Percentiles rank a stretch among this genome's conserved stretches.
Conservation (phyloP, 768 basidiomycete species). For the Tylopilus rubrobrunneus region DNA sequence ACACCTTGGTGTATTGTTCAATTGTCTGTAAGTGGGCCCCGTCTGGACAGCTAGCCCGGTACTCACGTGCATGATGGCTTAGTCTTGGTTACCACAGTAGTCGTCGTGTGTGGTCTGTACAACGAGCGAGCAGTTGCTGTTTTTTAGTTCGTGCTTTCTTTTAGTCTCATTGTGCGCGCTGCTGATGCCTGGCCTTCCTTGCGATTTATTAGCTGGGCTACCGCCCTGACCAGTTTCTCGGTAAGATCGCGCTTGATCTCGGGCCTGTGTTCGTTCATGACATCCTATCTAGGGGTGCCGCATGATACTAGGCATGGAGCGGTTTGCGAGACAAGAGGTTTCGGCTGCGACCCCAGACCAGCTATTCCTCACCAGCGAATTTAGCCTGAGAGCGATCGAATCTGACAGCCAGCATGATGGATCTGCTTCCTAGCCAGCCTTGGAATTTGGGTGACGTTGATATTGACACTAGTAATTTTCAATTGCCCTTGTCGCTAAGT, state of each 20-base stretch:
- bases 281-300: constrained; percentile 14
- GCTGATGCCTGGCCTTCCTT: background rate
- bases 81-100: constrained; percentile 4
- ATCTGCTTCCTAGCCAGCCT: background rate
- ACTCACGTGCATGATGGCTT: background rate
- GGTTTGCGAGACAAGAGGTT: constrained; percentile 9
- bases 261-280: background rate
- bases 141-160: constrained; percentile 6
- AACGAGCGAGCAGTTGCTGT: background rate
- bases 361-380: constrained; percentile 4
- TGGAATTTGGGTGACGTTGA: background rate
- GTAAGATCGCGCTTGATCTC: constrained; percentile 2
- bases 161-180: background rate
- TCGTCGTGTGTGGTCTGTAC: background rate
- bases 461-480: no score
- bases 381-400: background rate
- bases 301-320: constrained; percentile 18
- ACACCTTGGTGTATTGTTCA: constrained; percentile 6
- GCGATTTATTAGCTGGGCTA: constrained; percentile 13
- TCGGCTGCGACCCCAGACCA: background rate
- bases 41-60: background rate
- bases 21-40: constrained; percentile 7
- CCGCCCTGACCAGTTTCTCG: constrained; percentile 4
- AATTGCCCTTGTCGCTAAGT: no score
- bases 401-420: background rate